phyloP scores from a whole-genome alignment of 345 rosid species.

The Gossypium stocksii region DNA sequence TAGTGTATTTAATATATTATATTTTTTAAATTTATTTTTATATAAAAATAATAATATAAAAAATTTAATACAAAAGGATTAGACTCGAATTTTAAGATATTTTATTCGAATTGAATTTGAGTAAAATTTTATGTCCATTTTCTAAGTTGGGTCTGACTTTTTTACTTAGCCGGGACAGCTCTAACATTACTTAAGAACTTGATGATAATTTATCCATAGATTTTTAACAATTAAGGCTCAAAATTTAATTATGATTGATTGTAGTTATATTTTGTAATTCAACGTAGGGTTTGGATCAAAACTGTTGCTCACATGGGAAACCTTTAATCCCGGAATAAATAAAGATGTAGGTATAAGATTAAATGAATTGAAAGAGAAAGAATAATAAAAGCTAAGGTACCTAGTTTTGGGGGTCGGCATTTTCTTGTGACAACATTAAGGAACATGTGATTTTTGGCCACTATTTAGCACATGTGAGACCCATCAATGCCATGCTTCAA shows the following conservation, averaged over 20 bases:
- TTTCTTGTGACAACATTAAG: not conserved
- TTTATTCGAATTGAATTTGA: too few relatives aligned
- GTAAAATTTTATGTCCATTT: too few relatives aligned
- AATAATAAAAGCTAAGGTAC: not conserved
- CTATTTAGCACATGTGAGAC: constrained; percentile 16
- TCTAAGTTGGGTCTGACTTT: too few relatives aligned
- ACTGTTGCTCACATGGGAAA: not conserved
- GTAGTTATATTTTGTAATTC: not conserved
- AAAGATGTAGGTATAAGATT: not conserved
- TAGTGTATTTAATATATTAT: too few relatives aligned
- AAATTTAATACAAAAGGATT: too few relatives aligned
- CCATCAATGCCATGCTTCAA: not conserved
- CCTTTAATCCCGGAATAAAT: not conserved
- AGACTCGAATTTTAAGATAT: too few relatives aligned
- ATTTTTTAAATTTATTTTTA: too few relatives aligned
- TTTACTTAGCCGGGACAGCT: too few relatives aligned
- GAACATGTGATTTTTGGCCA: constrained; percentile 26
- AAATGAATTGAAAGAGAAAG: not conserved
- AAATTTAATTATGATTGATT: not conserved
- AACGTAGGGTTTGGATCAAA: not conserved
- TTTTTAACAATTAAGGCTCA: not conserved
- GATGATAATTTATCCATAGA: not conserved
- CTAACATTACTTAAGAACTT: not conserved
- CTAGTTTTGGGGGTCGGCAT: not conserved
- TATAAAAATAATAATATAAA: too few relatives aligned